Evolutionary conservation across 441 rosid species (phyloP).

Genomic region (Gossypium gossypioides): DNA sequence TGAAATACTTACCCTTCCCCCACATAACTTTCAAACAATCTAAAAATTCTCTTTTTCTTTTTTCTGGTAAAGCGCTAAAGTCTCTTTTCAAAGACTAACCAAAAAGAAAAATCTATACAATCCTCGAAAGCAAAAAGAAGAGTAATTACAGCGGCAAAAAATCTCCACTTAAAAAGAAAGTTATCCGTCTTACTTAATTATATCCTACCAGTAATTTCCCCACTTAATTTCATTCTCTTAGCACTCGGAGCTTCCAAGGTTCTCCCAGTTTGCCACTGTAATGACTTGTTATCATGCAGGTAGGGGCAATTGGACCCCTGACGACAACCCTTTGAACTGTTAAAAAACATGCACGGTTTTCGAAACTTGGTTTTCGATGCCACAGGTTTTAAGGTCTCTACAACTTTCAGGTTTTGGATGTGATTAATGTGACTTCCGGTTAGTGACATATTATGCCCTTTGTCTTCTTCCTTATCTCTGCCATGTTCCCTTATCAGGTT

Average conservation of each 20-base stretch:
- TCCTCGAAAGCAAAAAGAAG: background rate
- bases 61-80: background rate
- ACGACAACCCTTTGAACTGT: slow-evolving; percentile 44
- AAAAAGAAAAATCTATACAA: background rate
- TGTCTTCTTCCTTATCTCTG: slow-evolving; percentile 24
- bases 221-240: slow-evolving; percentile 38
- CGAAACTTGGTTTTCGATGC: slow-evolving; percentile 19
- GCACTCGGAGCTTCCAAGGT: slow-evolving; percentile 23
- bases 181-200: background rate
- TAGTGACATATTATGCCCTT: slow-evolving; percentile 12
- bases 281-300: slow-evolving; percentile 37
- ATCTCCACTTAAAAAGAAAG: background rate
- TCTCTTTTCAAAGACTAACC: background rate
- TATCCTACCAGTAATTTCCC: slow-evolving; percentile 16
- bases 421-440: slow-evolving; percentile 17
- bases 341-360: slow-evolving; percentile 39
- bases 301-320: slow-evolving; percentile 36
- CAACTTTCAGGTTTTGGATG: slow-evolving; percentile 13
- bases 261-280: slow-evolving; percentile 18
- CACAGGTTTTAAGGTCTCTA: slow-evolving; percentile 12
- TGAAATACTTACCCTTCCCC: background rate
- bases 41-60: background rate
- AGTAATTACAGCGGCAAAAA: background rate
- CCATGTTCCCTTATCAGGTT: slow-evolving; percentile 66
- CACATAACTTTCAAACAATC: background rate